Evolutionary conservation across 192 early-diverging fungal species (phyloP).

Genomic region (Backusella tuberculispora): DNA sequence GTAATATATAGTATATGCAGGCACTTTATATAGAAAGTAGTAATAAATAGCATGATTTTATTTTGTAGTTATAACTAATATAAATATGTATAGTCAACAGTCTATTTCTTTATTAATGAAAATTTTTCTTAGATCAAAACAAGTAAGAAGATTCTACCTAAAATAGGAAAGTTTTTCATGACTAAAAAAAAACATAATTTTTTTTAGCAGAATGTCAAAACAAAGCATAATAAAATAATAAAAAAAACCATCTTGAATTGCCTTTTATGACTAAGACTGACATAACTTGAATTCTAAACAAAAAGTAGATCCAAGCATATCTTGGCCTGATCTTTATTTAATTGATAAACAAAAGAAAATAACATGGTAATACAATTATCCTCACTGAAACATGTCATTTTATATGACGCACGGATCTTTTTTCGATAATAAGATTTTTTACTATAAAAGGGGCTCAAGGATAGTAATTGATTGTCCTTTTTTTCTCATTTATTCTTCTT

Average conservation of each 20-base stretch:
- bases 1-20: no score
- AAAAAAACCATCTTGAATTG: neutral
- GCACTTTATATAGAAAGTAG: no score
- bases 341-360: no score
- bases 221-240: neutral
- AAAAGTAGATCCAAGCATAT: no score
- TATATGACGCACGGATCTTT: neutral
- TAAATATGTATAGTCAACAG: neutral
- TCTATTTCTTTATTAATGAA: neutral
- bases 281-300: no score
- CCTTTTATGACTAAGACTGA: neutral
- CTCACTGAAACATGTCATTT: neutral
- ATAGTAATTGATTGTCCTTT: neutral
- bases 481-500: neutral
- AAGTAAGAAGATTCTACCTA: constrained; percentile 2
- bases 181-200: neutral
- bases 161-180: neutral
- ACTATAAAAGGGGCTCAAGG: neutral
- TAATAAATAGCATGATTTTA: neutral
- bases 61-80: neutral
- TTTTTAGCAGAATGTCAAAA: neutral
- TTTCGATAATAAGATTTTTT: neutral
- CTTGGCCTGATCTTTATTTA: no score
- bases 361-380: constrained; percentile 9
- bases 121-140: neutral